These are phyloP conservation scores for Suillus bovinus DNA, from an alignment of 768 basidiomycete species.

Conservation along the genomic window DNA sequence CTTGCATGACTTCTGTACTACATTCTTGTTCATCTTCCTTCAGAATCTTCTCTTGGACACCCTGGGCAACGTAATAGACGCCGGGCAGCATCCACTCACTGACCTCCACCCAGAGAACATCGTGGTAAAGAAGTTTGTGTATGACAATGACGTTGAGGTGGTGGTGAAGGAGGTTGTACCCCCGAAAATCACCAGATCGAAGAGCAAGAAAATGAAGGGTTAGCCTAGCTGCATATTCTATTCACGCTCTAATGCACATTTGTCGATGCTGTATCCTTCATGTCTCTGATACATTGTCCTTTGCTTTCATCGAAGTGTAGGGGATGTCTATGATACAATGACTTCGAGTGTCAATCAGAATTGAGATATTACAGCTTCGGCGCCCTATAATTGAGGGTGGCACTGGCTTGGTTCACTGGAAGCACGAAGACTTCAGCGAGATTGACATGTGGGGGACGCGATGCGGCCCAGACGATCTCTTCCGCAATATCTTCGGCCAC, in stretches of 20 bases:
- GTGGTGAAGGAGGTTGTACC: conserved; percentile 22
- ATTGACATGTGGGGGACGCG: conserved; percentile 90
- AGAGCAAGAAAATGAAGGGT: conserved; percentile 49
- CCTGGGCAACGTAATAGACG: conserved; percentile 68
- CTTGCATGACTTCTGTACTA: background rate
- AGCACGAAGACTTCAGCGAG: conserved; percentile 79
- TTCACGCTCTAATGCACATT: conserved; percentile 16
- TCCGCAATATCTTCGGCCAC: conserved; percentile 89
- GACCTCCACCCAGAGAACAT: conserved; percentile 66
- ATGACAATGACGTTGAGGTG: conserved; percentile 63
- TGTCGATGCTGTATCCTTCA: conserved; percentile 35
- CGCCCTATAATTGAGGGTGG: conserved; percentile 60
- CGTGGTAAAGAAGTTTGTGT: conserved; percentile 76
- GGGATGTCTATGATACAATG: background rate
- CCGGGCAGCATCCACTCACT: conserved; percentile 48
- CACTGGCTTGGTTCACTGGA: conserved; percentile 78
- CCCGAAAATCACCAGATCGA: conserved; percentile 57
- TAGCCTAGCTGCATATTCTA: conserved; percentile 11
- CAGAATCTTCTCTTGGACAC: conserved; percentile 66
- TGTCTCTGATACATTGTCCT: background rate
- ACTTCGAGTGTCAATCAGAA: background rate
- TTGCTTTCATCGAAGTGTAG: background rate
- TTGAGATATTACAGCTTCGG: conserved; percentile 26
- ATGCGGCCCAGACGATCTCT: conserved; percentile 96
- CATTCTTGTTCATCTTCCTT: conserved; percentile 10